Evolutionary conservation across 352 stramenopile species (phyloP).

Genomic region (Phytophthora pseudosyringae): DNA sequence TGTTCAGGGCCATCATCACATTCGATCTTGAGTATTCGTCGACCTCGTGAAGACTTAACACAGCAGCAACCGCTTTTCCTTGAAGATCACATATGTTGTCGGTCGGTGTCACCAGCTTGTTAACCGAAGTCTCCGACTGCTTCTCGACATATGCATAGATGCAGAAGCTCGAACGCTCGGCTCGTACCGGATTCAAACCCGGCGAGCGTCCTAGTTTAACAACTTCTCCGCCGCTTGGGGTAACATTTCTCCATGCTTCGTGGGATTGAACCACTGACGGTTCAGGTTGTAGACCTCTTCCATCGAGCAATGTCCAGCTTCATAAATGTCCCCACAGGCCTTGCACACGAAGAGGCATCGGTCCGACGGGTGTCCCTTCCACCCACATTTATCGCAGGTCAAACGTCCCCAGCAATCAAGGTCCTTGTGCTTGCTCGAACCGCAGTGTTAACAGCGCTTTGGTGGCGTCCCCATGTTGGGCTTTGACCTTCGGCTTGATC

Average conservation of each 20-base stretch:
- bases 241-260: not conserved
- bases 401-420: not conserved
- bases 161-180: not conserved
- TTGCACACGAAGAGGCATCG: not conserved
- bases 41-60: not conserved
- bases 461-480: too few relatives aligned
- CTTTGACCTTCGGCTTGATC: too few relatives aligned
- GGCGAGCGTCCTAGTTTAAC: constrained; percentile 14
- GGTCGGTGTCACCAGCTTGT: too few relatives aligned
- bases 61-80: too few relatives aligned
- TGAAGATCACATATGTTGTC: too few relatives aligned
- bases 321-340: too few relatives aligned
- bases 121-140: too few relatives aligned
- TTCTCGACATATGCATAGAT: not conserved
- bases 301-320: too few relatives aligned
- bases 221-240: not conserved
- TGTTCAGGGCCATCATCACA: not conserved
- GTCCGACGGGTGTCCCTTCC: not conserved
- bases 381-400: not conserved
- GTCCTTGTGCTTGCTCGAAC: not conserved
- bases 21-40: not conserved
- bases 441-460: not conserved
- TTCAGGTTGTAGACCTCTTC: too few relatives aligned
- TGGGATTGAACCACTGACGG: constrained; percentile 1
- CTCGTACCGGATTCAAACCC: constrained; percentile 10